Conservation (phyloP, 2,329 filamentous ascomycete species). For the Colletotrichum sp. region DNA sequence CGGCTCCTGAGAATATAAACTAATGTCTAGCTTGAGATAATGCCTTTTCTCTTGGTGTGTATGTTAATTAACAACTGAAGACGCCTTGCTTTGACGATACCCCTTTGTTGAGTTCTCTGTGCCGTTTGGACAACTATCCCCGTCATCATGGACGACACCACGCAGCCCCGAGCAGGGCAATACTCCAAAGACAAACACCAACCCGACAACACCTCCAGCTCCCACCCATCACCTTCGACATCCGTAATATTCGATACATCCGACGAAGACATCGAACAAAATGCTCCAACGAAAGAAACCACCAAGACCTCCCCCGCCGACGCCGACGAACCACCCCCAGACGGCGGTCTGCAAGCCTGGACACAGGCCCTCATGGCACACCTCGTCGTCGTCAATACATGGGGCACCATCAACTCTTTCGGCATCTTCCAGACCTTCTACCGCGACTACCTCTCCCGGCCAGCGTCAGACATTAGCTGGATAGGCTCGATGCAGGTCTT, state of each 20-base stretch:
- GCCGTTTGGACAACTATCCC: not conserved
- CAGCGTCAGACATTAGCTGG: constrained; percentile 46
- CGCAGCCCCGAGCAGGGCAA: not conserved
- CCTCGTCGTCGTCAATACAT: constrained; percentile 42
- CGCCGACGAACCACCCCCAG: not conserved
- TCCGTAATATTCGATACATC: not conserved
- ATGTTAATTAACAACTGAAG: not conserved
- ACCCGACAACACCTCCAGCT: not conserved
- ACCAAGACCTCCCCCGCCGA: not conserved
- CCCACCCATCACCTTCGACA: not conserved
- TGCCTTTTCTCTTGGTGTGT: fast-evolving
- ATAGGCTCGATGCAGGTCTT: constrained; percentile 51
- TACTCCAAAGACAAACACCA: not conserved
- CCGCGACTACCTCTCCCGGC: constrained; percentile 23
- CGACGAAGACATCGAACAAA: not conserved
- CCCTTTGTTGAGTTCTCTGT: not conserved
- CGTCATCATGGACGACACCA: not conserved
- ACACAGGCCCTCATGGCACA: constrained; percentile 21
- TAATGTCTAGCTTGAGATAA: not conserved
- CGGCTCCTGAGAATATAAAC: not conserved
- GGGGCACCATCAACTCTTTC: constrained; percentile 48
- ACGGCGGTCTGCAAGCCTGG: not conserved
- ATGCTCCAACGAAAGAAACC: not conserved
- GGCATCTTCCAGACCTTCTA: constrained; percentile 52
- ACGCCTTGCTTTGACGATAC: not conserved